Evolutionary conservation across 257 asterid species (phyloP).

Genomic region (Perilla frutescens): DNA sequence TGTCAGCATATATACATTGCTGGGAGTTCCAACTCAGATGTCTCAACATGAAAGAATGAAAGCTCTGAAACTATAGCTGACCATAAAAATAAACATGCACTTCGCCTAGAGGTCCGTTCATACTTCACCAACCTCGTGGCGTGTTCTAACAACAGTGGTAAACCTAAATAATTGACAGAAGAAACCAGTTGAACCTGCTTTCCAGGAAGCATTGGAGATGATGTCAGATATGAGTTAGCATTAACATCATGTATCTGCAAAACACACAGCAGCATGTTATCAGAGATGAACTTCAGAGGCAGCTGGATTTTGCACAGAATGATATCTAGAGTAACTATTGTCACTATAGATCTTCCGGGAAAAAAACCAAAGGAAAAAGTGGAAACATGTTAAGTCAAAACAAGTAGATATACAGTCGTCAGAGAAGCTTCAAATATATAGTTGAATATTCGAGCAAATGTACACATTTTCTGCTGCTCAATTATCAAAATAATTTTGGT

Average conservation of each 20-base stretch:
- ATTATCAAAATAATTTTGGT: background rate
- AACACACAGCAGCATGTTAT: background rate
- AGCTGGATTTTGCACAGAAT: background rate
- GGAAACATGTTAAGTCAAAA: background rate
- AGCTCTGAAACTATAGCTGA: constrained; percentile 26
- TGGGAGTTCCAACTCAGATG: background rate
- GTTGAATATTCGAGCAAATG: background rate
- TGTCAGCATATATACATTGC: constrained; percentile 38
- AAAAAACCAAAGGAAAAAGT: background rate
- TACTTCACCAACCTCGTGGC: constrained; percentile 38
- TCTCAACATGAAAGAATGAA: constrained; percentile 25
- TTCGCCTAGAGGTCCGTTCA: constrained; percentile 33
- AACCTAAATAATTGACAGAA: constrained; percentile 38
- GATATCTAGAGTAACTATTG: background rate
- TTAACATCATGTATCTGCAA: constrained; percentile 53
- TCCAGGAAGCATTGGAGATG: constrained; percentile 38
- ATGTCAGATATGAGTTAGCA: constrained; percentile 54
- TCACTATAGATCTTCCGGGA: background rate
- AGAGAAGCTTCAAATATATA: background rate
- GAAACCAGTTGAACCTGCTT: constrained; percentile 35
- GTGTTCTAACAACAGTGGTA: constrained; percentile 27
- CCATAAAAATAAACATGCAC: constrained; percentile 34
- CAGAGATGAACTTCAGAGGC: constrained; percentile 17
- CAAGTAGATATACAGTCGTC: background rate
- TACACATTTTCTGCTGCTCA: background rate